Evolutionary conservation across 805 yeast species (phyloP), one percentile per base, ranked within the genome.

Genomic region (Yarrowia sp.): DNA sequence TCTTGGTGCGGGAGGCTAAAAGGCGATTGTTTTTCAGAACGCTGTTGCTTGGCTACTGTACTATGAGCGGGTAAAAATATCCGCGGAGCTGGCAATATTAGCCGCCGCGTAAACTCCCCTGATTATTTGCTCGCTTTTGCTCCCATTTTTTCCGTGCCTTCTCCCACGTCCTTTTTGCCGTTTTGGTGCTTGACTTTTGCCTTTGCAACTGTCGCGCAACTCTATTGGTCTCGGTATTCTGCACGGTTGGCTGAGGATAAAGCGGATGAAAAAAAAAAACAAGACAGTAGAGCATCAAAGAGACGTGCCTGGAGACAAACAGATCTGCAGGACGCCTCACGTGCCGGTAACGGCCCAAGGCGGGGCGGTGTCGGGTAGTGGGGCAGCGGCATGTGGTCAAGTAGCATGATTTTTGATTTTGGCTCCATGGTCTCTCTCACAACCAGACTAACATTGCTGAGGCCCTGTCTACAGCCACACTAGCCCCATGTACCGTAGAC

Each of bases 181-280:
- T 44, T 47, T 15, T 32, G 38, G 38, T 5, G 36, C 51, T 43
- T 43, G 17, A n/a, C 38, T 48, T 45, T 33, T 48, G 31, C 36
- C 36, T 33, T 48, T 48, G 15, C 3, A 47, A n/a, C 51, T 48
- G 53, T 48, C n/a, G 39, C 39, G 38, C 53, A 48, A 48, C 53
- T 48, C 39, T 48, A 48, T 48, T 48, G 53, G 53, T 48, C 53
- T 48, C 53, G 53, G 53, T 48, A 9, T 47, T 32, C n/a, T 44
- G 50, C 50, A 44, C 22, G 50, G 8, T 11, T 44, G 48, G 35
- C 18, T 33, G 13, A 7, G 35, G 18, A 32, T 31, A 31, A 45
- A 45, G 36, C 38, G 22, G 51, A 31, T 32, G 51, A 31, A 45
- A 45, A 31, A 31, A 43, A 43, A 6, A 28, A 32, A 44, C 48